These are phyloP conservation scores for Brasenia schreberi DNA, from an alignment of 164 flowering plant genomes.

Conservation along the genomic window DNA sequence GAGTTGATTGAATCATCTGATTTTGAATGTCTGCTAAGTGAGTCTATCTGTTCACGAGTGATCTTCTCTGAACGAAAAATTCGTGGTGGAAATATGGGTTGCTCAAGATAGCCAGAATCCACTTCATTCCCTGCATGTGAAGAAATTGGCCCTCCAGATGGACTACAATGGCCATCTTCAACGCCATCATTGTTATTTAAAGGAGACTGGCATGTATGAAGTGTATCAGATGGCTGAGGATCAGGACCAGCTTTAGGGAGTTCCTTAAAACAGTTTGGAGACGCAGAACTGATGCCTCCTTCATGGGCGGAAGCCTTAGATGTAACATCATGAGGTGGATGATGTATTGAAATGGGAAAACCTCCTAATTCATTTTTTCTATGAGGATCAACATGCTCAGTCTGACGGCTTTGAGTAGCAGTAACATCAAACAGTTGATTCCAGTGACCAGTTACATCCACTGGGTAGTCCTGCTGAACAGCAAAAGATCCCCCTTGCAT, in stretches of 20 bases:
- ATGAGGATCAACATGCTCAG: slow-evolving; percentile 12
- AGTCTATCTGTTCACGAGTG: slow-evolving; percentile 50
- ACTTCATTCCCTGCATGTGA: slow-evolving; percentile 28
- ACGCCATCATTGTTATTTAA: slow-evolving; percentile 5
- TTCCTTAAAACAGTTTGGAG: slow-evolving; percentile 12
- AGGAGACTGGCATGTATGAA: slow-evolving; percentile 11
- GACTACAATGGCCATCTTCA: slow-evolving; percentile 19
- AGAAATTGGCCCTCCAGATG: slow-evolving; percentile 18
- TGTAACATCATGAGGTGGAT: neutral
- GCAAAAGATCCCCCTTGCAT: slow-evolving; percentile 22
- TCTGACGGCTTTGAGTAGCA: slow-evolving; percentile 5
- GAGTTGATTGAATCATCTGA: slow-evolving; percentile 67
- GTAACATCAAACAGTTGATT: slow-evolving; percentile 17
- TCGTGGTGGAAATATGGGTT: slow-evolving; percentile 36
- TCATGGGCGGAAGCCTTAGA: slow-evolving; percentile 7
- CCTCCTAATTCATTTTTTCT: neutral
- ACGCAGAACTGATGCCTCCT: slow-evolving; percentile 6
- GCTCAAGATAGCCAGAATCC: slow-evolving; percentile 32
- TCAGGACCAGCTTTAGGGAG: slow-evolving; percentile 16
- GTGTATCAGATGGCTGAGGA: slow-evolving; percentile 15
- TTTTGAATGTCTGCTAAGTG: slow-evolving; percentile 49
- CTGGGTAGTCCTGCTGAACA: slow-evolving; percentile 19
- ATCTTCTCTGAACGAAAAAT: slow-evolving; percentile 58
- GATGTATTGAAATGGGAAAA: neutral
- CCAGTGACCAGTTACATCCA: slow-evolving; percentile 18